Evolutionary conservation across 495 filamentous ascomycete genomes (phyloP).

Genomic region (Neohortaea acidophila): DNA sequence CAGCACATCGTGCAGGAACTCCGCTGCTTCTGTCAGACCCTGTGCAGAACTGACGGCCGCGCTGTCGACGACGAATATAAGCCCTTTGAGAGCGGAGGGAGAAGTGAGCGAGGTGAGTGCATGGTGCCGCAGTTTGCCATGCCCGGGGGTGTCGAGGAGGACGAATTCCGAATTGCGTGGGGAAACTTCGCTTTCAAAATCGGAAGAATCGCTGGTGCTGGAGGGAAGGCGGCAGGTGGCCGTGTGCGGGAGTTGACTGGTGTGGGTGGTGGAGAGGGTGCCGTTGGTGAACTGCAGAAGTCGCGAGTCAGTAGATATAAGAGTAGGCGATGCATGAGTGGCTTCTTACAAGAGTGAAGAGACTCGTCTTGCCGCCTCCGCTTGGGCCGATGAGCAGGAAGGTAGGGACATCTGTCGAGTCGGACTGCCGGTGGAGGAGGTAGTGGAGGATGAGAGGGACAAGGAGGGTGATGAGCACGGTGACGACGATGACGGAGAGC

Average conservation of each 20-base stretch:
- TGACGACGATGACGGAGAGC: slow-evolving; percentile 40
- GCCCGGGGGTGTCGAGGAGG: slow-evolving; percentile 78
- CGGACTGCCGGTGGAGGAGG: slow-evolving; percentile 50
- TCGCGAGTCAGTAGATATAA: neutral
- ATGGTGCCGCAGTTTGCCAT: slow-evolving; percentile 70
- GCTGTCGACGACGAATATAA: slow-evolving; percentile 80
- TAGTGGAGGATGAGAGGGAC: slow-evolving; percentile 66
- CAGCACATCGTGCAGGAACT: slow-evolving; percentile 77
- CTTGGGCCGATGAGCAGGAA: slow-evolving; percentile 77
- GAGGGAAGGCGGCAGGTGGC: slow-evolving; percentile 56
- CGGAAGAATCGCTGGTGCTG: slow-evolving; percentile 42
- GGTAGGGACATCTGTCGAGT: slow-evolving; percentile 50
- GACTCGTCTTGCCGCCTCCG: slow-evolving; percentile 74
- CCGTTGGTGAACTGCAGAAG: slow-evolving; percentile 35
- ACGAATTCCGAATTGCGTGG: slow-evolving; percentile 53
- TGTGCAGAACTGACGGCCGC: slow-evolving; percentile 47
- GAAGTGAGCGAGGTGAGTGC: slow-evolving; percentile 25
- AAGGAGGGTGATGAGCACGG: slow-evolving; percentile 52
- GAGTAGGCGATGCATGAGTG: neutral
- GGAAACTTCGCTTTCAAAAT: slow-evolving; percentile 53
- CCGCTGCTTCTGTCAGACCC: slow-evolving; percentile 44
- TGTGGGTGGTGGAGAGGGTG: slow-evolving; percentile 49
- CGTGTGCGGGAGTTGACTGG: slow-evolving; percentile 59
- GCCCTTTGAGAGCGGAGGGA: slow-evolving; percentile 44
- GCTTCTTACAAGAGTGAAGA: slow-evolving; percentile 58